These are phyloP conservation scores for Solanum neorickii DNA, from an alignment of 257 asterid genomes.

Conservation along the genomic window DNA sequence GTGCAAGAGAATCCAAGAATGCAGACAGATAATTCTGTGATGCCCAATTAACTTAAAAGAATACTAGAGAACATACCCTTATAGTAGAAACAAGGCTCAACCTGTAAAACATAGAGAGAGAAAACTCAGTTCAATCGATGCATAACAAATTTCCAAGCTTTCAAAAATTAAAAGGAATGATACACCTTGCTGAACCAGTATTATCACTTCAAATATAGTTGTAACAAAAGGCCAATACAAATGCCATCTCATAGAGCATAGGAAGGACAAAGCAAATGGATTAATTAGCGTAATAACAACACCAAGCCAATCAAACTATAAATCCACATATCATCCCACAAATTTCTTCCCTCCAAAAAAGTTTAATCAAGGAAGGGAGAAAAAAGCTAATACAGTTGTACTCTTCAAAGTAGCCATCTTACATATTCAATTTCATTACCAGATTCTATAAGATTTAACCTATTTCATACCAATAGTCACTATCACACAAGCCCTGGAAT, in stretches of 20 bases:
- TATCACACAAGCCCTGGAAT: not conserved
- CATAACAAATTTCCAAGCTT: not conserved
- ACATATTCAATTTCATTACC: not conserved
- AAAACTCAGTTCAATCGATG: not conserved
- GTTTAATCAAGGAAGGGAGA: not conserved
- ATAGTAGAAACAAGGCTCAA: slow-evolving; percentile 84
- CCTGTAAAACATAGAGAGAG: slow-evolving; percentile 32
- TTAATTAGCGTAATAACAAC: not conserved
- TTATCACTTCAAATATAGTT: not conserved
- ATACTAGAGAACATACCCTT: slow-evolving; percentile 34
- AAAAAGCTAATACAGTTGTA: not conserved
- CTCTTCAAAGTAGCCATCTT: not conserved
- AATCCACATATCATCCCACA: not conserved
- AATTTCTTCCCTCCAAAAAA: not conserved
- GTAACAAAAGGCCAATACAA: not conserved
- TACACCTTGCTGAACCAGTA: not conserved
- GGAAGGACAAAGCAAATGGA: not conserved
- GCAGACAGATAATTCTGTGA: not conserved
- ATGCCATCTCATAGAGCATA: not conserved
- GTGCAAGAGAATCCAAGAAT: not conserved
- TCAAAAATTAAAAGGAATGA: not conserved
- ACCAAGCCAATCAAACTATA: not conserved
- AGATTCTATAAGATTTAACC: not conserved
- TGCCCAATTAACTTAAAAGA: not conserved
- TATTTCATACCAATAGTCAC: not conserved